A percentile compares a stretch with the other conserved stretches of the same genome.
phyloP scores from a whole-genome alignment of 495 filamentous ascomycete species.

The Pyrenula massariospora region DNA sequence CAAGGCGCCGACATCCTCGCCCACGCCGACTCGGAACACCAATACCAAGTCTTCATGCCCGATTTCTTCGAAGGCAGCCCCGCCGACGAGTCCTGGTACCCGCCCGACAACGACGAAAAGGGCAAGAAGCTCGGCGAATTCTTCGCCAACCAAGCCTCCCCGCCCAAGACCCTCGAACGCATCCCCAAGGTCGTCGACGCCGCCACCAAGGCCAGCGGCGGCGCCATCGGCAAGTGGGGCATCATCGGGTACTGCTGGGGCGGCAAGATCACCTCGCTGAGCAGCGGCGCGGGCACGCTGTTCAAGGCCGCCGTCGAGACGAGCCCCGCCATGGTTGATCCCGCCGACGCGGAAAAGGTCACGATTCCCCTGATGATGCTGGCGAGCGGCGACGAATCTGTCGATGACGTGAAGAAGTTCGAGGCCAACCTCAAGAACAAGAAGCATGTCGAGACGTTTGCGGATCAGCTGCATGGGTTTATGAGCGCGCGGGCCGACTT shows the following conservation, averaged over 20 bases:
- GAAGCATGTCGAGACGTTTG: constrained; percentile 70
- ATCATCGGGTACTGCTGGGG: constrained; percentile 94
- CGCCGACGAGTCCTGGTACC: constrained; percentile 44
- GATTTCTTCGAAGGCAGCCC: constrained; percentile 44
- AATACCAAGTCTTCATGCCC: constrained; percentile 47
- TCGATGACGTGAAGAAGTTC: constrained; percentile 59
- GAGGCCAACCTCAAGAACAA: constrained; percentile 51
- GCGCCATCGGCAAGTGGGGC: constrained; percentile 61
- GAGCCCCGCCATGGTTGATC: constrained; percentile 85
- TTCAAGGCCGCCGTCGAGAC: constrained; percentile 61
- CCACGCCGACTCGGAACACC: constrained; percentile 26
- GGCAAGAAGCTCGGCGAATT: constrained; percentile 61
- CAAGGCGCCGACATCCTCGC: constrained; percentile 49
- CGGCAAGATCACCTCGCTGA: constrained; percentile 65
- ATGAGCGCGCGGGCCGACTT: constrained; percentile 74
- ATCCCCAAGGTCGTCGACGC: constrained; percentile 50
- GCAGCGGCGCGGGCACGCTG: constrained; percentile 39
- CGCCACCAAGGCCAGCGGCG: constrained; percentile 30
- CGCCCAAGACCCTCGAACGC: constrained; percentile 47
- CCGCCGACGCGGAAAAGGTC: constrained; percentile 47
- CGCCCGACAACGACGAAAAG: constrained; percentile 73
- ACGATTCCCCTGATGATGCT: constrained; percentile 54
- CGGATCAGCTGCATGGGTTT: constrained; percentile 79
- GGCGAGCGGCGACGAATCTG: constrained; percentile 55
- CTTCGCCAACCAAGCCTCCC: constrained; percentile 59